Conservation (phyloP, 345 rosid genomes). For the Camelina hispida region DNA sequence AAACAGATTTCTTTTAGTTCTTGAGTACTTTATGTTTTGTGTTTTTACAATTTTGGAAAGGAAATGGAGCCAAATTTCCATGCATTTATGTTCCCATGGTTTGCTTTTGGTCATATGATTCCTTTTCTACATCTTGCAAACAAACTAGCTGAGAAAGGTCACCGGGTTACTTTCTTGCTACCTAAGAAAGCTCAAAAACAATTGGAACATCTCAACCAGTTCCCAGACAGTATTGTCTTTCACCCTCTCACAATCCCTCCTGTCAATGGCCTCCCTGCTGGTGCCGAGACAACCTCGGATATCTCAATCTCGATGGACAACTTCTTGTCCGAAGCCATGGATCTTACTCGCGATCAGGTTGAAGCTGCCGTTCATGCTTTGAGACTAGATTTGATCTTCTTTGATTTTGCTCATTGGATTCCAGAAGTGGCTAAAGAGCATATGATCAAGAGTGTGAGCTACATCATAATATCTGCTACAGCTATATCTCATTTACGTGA, state of each 20-base stretch:
- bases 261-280: conserved; percentile 43
- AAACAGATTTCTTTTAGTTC: not conserved
- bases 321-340: conserved; percentile 6
- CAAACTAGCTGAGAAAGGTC: conserved; percentile 55
- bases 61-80: conserved; percentile 29
- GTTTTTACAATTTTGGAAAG: not conserved
- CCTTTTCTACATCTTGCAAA: conserved; percentile 62
- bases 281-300: conserved; percentile 40
- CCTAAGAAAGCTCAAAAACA: conserved; percentile 49
- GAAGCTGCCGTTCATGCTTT: conserved; percentile 3
- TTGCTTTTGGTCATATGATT: conserved; percentile 59
- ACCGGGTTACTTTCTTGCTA: conserved; percentile 46
- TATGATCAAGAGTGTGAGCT: conserved; percentile 2
- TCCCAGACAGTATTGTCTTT: conserved; percentile 50
- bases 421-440: conserved; percentile 19
- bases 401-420: conserved; percentile 41
- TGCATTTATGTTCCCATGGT: conserved; percentile 61
- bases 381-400: conserved; percentile 38
- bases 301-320: not conserved
- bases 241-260: conserved; percentile 45
- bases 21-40: not conserved
- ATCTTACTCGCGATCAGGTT: conserved; percentile 29
- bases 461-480: conserved; percentile 3
- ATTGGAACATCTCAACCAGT: conserved; percentile 40
- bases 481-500: not conserved